Percentiles rank a stretch among this genome's conserved stretches.
Evolutionary conservation across 495 filamentous ascomycete species (phyloP).

Genomic region (Penicillium pulvis): DNA sequence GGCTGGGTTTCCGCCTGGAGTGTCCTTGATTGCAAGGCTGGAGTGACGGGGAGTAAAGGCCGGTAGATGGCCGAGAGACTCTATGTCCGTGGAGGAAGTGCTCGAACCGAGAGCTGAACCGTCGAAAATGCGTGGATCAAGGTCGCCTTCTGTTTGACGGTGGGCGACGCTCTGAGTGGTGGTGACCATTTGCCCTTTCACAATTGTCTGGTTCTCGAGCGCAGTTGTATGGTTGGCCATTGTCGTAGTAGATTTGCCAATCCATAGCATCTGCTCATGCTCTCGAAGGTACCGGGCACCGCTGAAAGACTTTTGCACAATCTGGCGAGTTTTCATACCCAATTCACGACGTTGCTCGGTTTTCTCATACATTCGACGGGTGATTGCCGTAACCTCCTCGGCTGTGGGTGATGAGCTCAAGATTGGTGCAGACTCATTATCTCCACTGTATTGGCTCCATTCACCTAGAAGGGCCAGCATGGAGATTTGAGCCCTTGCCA

Average conservation of each 20-base stretch:
- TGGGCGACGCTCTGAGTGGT: constrained; percentile 21
- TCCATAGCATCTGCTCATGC: constrained; percentile 72
- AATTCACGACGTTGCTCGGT: constrained; percentile 57
- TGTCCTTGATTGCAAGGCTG: background rate
- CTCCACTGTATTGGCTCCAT: constrained; percentile 57
- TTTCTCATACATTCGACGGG: constrained; percentile 64
- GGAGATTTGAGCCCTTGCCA: constrained; percentile 64
- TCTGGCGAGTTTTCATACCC: constrained; percentile 61
- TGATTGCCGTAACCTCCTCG: constrained; percentile 56
- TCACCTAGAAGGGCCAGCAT: constrained; percentile 61
- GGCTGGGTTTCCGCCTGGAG: constrained; percentile 17
- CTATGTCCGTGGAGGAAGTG: constrained; percentile 35
- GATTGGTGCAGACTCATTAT: constrained; percentile 44
- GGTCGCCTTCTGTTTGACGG: background rate
- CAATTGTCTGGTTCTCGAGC: constrained; percentile 28
- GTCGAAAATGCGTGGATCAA: constrained; percentile 30
- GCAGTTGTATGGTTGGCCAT: constrained; percentile 38
- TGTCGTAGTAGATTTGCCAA: constrained; percentile 52
- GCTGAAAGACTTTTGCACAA: constrained; percentile 63
- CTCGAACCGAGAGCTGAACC: constrained; percentile 35
- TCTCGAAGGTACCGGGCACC: constrained; percentile 65
- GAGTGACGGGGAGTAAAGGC: constrained; percentile 41
- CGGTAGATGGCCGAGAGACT: constrained; percentile 37
- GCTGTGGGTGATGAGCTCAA: constrained; percentile 51
- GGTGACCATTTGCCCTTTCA: constrained; percentile 42